Evolutionary conservation across 2,329 filamentous ascomycete genomes (phyloP).

Genomic region (Alternaria sp.): DNA sequence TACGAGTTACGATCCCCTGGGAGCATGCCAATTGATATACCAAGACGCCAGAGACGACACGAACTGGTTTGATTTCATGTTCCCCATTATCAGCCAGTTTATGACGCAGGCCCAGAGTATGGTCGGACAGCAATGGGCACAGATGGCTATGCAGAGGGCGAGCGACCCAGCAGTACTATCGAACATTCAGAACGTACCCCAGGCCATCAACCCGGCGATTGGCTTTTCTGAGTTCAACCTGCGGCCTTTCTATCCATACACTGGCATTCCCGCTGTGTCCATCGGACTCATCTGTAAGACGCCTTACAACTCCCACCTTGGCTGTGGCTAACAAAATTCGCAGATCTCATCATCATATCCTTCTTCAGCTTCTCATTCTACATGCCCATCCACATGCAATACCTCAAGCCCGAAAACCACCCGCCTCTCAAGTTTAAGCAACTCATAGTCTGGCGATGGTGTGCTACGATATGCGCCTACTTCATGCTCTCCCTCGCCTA

Average conservation of each 20-base stretch:
- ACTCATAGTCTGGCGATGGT: slow-evolving; percentile 64
- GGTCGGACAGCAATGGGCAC: slow-evolving; percentile 58
- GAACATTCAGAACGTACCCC: slow-evolving; percentile 57
- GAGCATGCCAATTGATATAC: slow-evolving; percentile 64
- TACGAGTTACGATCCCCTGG: slow-evolving; percentile 64
- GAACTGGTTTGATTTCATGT: slow-evolving; percentile 61
- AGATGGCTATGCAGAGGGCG: slow-evolving; percentile 51
- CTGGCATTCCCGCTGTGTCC: slow-evolving; percentile 63
- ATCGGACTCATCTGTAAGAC: slow-evolving; percentile 65
- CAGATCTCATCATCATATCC: slow-evolving; percentile 67
- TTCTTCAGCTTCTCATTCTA: slow-evolving; percentile 73
- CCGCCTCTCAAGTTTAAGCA: slow-evolving; percentile 65
- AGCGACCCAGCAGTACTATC: slow-evolving; percentile 48
- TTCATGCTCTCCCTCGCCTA: slow-evolving; percentile 68
- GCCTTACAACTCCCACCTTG: neutral
- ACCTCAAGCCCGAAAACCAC: slow-evolving; percentile 61
- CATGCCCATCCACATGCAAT: slow-evolving; percentile 67
- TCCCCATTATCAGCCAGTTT: slow-evolving; percentile 59
- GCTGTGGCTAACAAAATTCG: neutral
- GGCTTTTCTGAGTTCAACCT: slow-evolving; percentile 65
- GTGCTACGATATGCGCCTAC: slow-evolving; percentile 64
- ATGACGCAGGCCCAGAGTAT: slow-evolving; percentile 54
- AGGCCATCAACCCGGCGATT: slow-evolving; percentile 63
- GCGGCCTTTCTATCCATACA: slow-evolving; percentile 64
- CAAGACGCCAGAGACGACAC: slow-evolving; percentile 64